Evolutionary conservation across 2,329 filamentous ascomycete genomes (phyloP), one percentile per base, ranked within the genome.

Genomic region (Fusarium sp.): DNA sequence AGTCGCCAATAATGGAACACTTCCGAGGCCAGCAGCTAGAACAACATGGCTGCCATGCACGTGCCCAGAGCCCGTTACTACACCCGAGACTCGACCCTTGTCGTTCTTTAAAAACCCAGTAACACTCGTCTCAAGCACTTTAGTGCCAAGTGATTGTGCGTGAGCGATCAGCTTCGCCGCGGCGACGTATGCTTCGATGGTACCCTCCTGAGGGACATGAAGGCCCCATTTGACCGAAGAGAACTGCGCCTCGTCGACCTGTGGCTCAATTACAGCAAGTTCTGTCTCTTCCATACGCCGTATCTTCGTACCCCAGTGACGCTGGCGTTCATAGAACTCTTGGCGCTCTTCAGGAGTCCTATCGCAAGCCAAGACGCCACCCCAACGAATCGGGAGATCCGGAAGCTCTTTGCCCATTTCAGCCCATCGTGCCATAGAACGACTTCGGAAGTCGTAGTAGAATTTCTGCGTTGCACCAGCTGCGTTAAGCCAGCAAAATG

Each of bases 401-500:
- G 55, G 69, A 7, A 73, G 42, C 17, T 73, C 56, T 8, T 38
- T 35, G 14, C 26, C 45, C 9, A 73, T 73, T 2, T 73, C 28
- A 17, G 42, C 62, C 70, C 70, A 73, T 22, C 60, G 28, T 10
- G 62, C 54, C n/a, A 73, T 31, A 1, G 70, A 73, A 12, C 65
- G 70, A 33, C 48, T 31, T 1, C 70, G 70, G 9, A 73, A 73
- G 1, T 73, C 51, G 31, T 70, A 60, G 18, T 73, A 73, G 15
- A 51, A 51, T 4, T 42, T 36, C 7, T 73, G 38, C 12, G 44
- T 41, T 51, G 42, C 15, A 8, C 2, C 69, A 66, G 36, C 69
- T 58, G 65, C 65, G 14, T 73, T 73, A 2, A 73, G 48, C 70
- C 70, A 73, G 70, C 70, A 45, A 73, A 73, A 47, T 28, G 44